Base-by-base conservation (phyloP, 371 early-diverging fungal genomes). In the Funneliformis caledonium region DNA sequence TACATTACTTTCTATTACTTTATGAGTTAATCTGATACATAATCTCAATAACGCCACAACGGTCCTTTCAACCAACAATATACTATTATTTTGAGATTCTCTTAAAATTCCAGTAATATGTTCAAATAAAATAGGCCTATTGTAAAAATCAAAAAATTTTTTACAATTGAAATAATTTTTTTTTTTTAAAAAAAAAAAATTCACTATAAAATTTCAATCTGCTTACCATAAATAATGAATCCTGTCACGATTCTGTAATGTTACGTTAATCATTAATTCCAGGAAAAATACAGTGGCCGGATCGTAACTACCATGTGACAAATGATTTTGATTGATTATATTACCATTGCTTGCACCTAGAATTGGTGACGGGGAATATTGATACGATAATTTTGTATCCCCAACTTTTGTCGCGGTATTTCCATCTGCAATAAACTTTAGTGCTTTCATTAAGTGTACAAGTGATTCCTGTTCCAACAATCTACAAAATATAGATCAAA, bases 11-110 rank as follows among this genome's bases (percentile, higher is more conserved):
- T 91, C 78, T 93, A 69, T 83, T 81, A 91, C 92, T 83, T 91
- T 91, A 80, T 93, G 91, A 6, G 92, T 91, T 82, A 92, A 85
- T 11, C 93, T 89, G 45, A 92, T 91, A 50, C 94, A 91, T 16
- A 96, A 86, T 75, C 92, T 83, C 78, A 96, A 81, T 33, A 96
- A 83, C 0, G 92, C 94, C 14, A 93, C 92, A 1, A 94, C 94
- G 0, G 93, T 89, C n/a, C 95, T 87, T 82, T 96, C 95, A 9
- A 95, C 88, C 26, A 93, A 84, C 74, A 93, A 82, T 1, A 88
- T 88, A 81, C 93, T 92, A 74, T 93, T 88, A n/a, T 85, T 88
- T 59, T 92, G 90, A 16, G 94, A 93, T 50, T 91, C 86, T 45
- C 90, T 90, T 14, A 95, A 83, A 62, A 93, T 89, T 50, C 91